A percentile compares a stretch with the other conserved stretches of the same genome.
phyloP scores from a whole-genome alignment of 2,329 filamentous ascomycete species.

The Venturia pyrina region DNA sequence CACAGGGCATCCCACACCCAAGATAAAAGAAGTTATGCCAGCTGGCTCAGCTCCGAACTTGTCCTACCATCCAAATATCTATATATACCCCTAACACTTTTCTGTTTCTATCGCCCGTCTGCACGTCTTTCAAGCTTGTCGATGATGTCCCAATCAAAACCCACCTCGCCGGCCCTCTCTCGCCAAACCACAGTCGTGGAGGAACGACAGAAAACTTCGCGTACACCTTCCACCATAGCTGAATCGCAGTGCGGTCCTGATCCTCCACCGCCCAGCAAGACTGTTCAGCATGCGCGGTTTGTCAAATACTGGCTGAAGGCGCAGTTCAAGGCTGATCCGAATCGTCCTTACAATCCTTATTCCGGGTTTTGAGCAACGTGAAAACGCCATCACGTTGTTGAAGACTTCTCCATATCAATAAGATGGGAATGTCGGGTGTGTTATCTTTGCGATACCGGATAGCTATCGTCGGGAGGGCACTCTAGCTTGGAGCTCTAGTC shows the following conservation, averaged over 20 bases:
- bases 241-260: conserved; percentile 1
- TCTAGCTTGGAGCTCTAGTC: background rate
- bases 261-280: background rate
- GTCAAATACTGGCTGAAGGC: background rate
- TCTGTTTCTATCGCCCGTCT: background rate
- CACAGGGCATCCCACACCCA: background rate
- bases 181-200: background rate
- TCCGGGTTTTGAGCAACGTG: background rate
- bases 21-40: background rate
- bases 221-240: background rate
- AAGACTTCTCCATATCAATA: background rate
- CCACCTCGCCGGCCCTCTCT: background rate
- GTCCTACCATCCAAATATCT: background rate
- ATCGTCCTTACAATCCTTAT: background rate
- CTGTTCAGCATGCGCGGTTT: background rate
- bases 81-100: background rate
- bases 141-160: background rate
- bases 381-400: background rate
- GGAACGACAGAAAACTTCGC: background rate
- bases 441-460: background rate
- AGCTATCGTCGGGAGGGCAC: background rate
- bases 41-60: background rate
- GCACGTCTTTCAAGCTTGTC: background rate
- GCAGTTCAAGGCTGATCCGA: background rate
- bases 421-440: background rate